phyloP scores from a whole-genome alignment of 116 monocot species.

The Trichopus zeylanicus region DNA sequence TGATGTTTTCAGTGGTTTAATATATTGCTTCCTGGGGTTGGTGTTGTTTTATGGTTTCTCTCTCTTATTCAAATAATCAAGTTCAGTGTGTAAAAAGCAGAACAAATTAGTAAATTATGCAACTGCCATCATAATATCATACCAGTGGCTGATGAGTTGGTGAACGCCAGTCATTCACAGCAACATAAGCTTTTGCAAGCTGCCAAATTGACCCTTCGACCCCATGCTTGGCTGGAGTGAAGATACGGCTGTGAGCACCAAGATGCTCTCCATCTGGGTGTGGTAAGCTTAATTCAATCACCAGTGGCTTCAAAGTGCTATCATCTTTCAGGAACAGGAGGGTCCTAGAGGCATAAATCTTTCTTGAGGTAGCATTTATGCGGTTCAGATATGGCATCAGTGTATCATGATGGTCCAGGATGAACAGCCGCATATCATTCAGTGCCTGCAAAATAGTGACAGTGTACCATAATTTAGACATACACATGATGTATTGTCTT shows the following conservation, averaged over 20 bases:
- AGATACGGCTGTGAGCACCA: constrained; percentile 21
- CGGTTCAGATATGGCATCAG: constrained; percentile 39
- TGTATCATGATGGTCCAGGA: constrained; percentile 50
- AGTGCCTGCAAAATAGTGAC: too few relatives aligned
- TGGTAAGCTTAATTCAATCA: constrained; percentile 65
- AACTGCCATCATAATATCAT: not conserved
- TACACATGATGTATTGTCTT: not conserved
- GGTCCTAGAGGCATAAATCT: constrained; percentile 49
- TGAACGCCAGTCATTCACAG: constrained; percentile 63
- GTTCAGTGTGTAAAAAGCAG: too few relatives aligned
- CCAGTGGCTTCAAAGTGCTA: constrained; percentile 53
- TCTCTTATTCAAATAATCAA: too few relatives aligned
- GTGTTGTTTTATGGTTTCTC: too few relatives aligned
- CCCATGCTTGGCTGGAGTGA: constrained; percentile 33
- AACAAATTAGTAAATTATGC: too few relatives aligned
- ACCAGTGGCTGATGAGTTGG: constrained; percentile 71
- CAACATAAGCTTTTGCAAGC: constrained; percentile 61
- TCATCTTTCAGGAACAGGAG: constrained; percentile 32
- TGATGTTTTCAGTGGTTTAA: too few relatives aligned
- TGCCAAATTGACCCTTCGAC: constrained; percentile 51
- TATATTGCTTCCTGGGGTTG: too few relatives aligned
- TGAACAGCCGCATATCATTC: constrained; percentile 35
- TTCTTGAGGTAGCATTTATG: constrained; percentile 35
- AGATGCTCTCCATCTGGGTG: constrained; percentile 15
- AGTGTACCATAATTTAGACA: not conserved